Evolutionary conservation across 2,329 filamentous ascomycete species (phyloP).

Genomic region (Aspergillus tanneri): DNA sequence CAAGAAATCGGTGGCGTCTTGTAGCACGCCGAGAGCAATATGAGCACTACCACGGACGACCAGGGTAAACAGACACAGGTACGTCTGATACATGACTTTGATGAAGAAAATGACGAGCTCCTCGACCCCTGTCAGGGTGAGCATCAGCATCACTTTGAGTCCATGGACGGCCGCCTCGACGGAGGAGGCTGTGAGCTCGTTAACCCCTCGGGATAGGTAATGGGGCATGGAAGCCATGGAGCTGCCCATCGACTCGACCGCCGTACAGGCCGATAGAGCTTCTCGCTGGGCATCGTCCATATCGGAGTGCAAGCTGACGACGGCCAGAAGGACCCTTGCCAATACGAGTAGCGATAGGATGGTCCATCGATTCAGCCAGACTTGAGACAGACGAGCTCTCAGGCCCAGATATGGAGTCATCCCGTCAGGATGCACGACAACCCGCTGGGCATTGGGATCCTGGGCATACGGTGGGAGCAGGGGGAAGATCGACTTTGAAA

Average conservation of each 20-base stretch:
- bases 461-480: constrained; percentile 44
- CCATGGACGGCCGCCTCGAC: constrained; percentile 78
- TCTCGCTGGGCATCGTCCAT: constrained; percentile 73
- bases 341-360: constrained; percentile 83
- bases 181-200: constrained; percentile 75
- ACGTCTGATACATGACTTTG: constrained; percentile 86
- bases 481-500: constrained; percentile 37
- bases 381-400: constrained; percentile 83
- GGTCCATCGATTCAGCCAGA: constrained; percentile 98
- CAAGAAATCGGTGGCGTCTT: constrained; percentile 60
- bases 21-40: constrained; percentile 61
- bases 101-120: constrained; percentile 88
- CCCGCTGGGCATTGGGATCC: constrained; percentile 52
- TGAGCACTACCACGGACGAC: constrained; percentile 77
- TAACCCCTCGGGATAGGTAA: constrained; percentile 86
- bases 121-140: constrained; percentile 80
- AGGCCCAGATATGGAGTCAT: constrained; percentile 91
- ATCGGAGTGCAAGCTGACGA: constrained; percentile 69
- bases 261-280: constrained; percentile 84
- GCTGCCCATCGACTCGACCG: constrained; percentile 89
- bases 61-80: constrained; percentile 83
- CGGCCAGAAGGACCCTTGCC: constrained; percentile 73
- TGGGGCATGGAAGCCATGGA: constrained; percentile 98
- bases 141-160: constrained; percentile 72
- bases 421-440: constrained; percentile 63